Evolutionary conservation across 768 basidiomycete genomes (phyloP).

Genomic region (Naganishia vaughanmartiniae): DNA sequence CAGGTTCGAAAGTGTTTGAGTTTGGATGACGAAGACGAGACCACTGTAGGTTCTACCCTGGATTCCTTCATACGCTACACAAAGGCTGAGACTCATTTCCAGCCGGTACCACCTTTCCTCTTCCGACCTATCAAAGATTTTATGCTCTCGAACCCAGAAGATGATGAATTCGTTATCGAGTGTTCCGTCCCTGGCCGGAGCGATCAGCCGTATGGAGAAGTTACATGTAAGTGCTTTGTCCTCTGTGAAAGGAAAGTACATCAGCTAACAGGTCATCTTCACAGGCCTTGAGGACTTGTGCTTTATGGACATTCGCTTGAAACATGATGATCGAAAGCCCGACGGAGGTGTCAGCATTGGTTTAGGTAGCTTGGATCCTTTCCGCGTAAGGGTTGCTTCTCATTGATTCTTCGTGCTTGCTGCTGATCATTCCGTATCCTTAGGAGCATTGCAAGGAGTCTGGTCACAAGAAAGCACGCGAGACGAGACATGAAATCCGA

Average conservation of each 20-base stretch:
- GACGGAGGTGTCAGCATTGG: constrained; percentile 28
- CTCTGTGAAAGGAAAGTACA: neutral
- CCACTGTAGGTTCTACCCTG: neutral
- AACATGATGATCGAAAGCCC: neutral
- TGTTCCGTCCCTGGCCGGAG: constrained; percentile 15
- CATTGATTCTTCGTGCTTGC: neutral
- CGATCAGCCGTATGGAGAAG: constrained; percentile 9
- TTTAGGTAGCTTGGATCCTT: constrained; percentile 12
- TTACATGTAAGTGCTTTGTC: constrained; percentile 16
- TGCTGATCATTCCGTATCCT: neutral
- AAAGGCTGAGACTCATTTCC: neutral
- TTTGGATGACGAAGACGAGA: constrained; percentile 22
- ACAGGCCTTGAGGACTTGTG: constrained; percentile 28
- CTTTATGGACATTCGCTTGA: constrained; percentile 10
- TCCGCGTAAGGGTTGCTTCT: neutral
- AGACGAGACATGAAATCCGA: neutral
- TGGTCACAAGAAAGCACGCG: neutral
- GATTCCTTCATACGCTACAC: neutral
- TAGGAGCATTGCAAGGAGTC: constrained; percentile 9
- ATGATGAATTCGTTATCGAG: constrained; percentile 26
- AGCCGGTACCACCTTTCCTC: constrained; percentile 23
- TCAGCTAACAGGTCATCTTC: neutral
- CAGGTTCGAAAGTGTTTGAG: constrained; percentile 3
- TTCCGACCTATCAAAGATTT: constrained; percentile 12
- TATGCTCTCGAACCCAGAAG: constrained; percentile 6